phyloP scores from a whole-genome alignment of 441 rosid species.

The Euphorbia corollata region DNA sequence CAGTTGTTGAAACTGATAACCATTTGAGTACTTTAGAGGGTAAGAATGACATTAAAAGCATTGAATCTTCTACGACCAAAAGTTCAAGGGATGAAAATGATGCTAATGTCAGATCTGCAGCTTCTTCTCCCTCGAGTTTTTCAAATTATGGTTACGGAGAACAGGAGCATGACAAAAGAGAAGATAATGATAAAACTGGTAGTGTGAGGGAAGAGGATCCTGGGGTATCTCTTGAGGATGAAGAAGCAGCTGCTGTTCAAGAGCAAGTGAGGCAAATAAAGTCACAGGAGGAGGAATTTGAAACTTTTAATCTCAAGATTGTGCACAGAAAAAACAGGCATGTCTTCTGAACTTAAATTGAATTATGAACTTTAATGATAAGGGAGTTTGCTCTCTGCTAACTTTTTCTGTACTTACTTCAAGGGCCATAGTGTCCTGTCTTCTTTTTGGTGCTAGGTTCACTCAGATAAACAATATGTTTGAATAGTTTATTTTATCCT shows the following conservation, averaged over 20 bases:
- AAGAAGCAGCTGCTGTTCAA: conserved; percentile 89
- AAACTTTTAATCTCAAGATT: conserved; percentile 87
- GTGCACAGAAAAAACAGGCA: conserved; percentile 97
- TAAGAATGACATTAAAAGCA: conserved; percentile 64
- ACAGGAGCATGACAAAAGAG: conserved; percentile 44
- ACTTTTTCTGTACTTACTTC: not conserved
- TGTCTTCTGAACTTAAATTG: conserved; percentile 19
- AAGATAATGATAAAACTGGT: conserved; percentile 45
- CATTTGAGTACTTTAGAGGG: conserved; percentile 42
- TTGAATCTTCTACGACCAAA: conserved; percentile 55
- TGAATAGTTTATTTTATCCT: not conserved
- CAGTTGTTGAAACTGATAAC: conserved; percentile 41
- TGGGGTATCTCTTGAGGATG: conserved; percentile 66
- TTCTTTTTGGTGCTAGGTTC: not conserved
- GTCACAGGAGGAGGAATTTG: conserved; percentile 95
- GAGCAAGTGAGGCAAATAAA: conserved; percentile 96
- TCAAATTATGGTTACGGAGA: conserved; percentile 54
- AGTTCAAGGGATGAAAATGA: conserved; percentile 59
- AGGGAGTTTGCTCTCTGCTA: conserved; percentile 14
- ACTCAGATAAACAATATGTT: not conserved
- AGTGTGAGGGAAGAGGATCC: conserved; percentile 56
- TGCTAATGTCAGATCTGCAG: conserved; percentile 45
- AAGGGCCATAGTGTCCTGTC: not conserved
- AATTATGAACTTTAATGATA: not conserved
- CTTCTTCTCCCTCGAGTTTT: conserved; percentile 57